A percentile compares a stretch with the other conserved stretches of the same genome.
Evolutionary conservation across 768 basidiomycete genomes (phyloP).

Genomic region (Podaxis sp.): DNA sequence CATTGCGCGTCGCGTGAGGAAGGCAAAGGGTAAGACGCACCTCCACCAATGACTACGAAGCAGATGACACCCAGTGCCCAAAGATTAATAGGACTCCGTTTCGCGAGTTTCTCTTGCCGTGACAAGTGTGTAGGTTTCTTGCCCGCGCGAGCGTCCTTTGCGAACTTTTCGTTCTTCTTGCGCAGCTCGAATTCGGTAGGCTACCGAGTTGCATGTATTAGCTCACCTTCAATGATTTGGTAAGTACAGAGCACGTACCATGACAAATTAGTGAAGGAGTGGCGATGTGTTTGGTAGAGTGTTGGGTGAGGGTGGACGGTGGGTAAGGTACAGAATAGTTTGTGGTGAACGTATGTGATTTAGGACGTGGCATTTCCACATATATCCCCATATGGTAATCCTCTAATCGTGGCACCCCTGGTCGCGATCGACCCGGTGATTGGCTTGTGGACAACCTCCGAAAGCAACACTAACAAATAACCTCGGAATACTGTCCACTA

Average conservation of each 20-base stretch:
- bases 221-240: neutral
- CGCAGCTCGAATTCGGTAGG: constrained; percentile 84
- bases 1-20: neutral
- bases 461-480: constrained; percentile 3
- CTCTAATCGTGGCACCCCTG: neutral
- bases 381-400: neutral
- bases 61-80: constrained; percentile 74
- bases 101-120: constrained; percentile 65
- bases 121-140: constrained; percentile 76
- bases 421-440: neutral
- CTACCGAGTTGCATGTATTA: constrained; percentile 30
- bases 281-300: constrained; percentile 15
- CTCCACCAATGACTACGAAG: constrained; percentile 81
- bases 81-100: constrained; percentile 71
- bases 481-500: neutral
- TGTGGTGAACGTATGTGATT: neutral
- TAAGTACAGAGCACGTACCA: constrained; percentile 21
- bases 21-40: constrained; percentile 37
- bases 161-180: constrained; percentile 79
- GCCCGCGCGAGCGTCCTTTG: constrained; percentile 65
- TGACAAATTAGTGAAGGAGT: constrained; percentile 19
- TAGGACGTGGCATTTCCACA: constrained; percentile 26
- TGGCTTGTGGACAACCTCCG: constrained; percentile 3
- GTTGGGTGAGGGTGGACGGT: constrained; percentile 16
- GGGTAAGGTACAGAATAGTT: constrained; percentile 2